Base-by-base conservation (phyloP, 257 asterid species). In the Misopates orontium region DNA sequence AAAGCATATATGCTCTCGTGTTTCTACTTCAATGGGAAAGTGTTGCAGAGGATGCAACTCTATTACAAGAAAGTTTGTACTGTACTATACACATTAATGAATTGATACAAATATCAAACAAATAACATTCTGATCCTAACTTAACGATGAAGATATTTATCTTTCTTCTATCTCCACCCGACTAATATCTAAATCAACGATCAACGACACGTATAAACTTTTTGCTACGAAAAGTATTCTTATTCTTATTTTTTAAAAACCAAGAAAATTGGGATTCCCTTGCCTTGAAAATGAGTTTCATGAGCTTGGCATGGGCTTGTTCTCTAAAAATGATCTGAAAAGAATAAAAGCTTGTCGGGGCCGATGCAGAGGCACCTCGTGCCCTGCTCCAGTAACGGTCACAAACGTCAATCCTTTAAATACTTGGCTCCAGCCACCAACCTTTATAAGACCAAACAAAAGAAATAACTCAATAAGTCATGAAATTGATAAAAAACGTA, bases 351-450 rank as follows among this genome's bases (percentile, higher is more conserved):
- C 96, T 76, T 82, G 96, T 19, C 96, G 91, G n/a, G 99, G 99
- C 64, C 94, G 86, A 84, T 91, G 96, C 31, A 88, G 85, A 6
- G 99, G 99, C 67, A 94, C 99, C 79, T 90, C 99, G 5, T 94
- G 99, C 56, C 99, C 99, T 5, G 98, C 99, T 71, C 99, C 99
- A 1, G 78, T 83, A 36, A 94, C 81, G 0, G 95, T 90, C 71
- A 94, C 98, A 10, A 90, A 78, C 13, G 89, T 94, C 80, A 94
- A 69, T 42, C 99, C 99, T 73, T 94, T 23, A 75, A 90, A 94
- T 23, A 87, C 71, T 81, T 94, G 98, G 82, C 98, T 91, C 99
- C 99, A 94, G 65, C 99, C 99, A 54, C 98, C 99, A 75, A 90
- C 97, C 99, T 94, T 61, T 22, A 28, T 65, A 31, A 55, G 22